These are phyloP conservation scores for Boletus rubescentipes DNA, from an alignment of 768 basidiomycete genomes.

Conservation along the genomic window DNA sequence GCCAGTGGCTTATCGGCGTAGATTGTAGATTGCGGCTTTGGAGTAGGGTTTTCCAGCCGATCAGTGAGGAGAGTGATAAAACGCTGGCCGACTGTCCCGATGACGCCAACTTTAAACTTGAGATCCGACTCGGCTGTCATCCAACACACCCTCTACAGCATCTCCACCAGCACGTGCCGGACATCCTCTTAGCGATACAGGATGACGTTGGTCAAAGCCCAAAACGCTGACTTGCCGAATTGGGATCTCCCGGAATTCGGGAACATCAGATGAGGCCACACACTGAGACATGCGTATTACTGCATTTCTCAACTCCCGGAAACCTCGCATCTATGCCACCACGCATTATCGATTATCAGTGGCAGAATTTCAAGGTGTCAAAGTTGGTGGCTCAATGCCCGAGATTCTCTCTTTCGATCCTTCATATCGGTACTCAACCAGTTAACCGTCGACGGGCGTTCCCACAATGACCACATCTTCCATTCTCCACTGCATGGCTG, in stretches of 20 bases:
- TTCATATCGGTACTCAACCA: neutral
- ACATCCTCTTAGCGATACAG: neutral
- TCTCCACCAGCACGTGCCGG: no score
- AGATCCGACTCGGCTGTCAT: no score
- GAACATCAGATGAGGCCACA: neutral
- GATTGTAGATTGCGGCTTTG: slow-evolving; percentile 71
- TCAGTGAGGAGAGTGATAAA: slow-evolving; percentile 85
- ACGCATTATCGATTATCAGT: neutral
- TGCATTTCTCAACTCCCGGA: neutral
- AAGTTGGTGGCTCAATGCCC: neutral
- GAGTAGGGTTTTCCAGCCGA: slow-evolving; percentile 84
- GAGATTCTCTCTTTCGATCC: neutral
- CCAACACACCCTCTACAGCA: no score
- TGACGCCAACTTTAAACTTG: slow-evolving; percentile 71
- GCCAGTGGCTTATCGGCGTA: slow-evolving; percentile 79
- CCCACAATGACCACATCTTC: neutral
- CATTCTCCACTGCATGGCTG: neutral
- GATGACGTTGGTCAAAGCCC: neutral
- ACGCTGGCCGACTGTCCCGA: slow-evolving; percentile 95
- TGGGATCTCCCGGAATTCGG: neutral
- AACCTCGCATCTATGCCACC: neutral
- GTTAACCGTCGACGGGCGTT: neutral
- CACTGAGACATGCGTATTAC: neutral
- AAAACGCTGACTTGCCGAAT: slow-evolving; percentile 4
- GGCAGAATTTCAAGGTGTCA: neutral